Evolutionary conservation across 108 stramenopile genomes (phyloP).

Genomic region (Nitzschia sp.): DNA sequence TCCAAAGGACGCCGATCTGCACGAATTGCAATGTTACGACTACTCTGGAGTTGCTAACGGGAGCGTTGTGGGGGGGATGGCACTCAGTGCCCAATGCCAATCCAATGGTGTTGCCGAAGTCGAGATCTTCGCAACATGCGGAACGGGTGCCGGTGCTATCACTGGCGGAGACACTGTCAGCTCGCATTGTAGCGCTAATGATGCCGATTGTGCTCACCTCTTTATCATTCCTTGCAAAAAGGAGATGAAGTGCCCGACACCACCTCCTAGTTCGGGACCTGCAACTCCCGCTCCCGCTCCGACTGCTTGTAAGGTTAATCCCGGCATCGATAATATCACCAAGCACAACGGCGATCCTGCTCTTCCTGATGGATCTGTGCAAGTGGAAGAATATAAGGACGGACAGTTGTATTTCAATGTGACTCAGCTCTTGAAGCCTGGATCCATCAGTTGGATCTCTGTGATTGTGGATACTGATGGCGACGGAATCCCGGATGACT

Average conservation of each 20-base stretch:
- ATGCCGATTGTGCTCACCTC: background rate
- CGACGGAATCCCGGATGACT: background rate
- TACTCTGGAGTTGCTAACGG: no score
- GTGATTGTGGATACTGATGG: conserved; percentile 6
- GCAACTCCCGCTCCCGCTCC: background rate
- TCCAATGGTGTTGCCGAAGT: conserved; percentile 10
- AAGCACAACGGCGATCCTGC: background rate
- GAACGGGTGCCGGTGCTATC: background rate
- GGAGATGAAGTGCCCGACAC: background rate
- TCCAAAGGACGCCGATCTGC: background rate
- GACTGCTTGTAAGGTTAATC: background rate
- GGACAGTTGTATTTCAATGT: background rate
- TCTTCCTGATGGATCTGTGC: background rate
- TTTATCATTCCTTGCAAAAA: conserved; percentile 4
- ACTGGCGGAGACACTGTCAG: background rate
- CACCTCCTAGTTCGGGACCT: background rate
- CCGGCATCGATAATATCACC: background rate
- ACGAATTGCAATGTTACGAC: background rate
- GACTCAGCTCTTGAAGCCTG: background rate
- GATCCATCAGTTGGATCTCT: background rate
- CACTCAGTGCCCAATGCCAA: no score
- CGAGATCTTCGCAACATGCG: background rate
- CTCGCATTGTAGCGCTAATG: background rate
- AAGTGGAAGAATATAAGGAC: background rate
- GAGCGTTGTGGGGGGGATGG: no score